Conservation (phyloP, 495 filamentous ascomycete genomes). For the Choiromyces venosus region DNA sequence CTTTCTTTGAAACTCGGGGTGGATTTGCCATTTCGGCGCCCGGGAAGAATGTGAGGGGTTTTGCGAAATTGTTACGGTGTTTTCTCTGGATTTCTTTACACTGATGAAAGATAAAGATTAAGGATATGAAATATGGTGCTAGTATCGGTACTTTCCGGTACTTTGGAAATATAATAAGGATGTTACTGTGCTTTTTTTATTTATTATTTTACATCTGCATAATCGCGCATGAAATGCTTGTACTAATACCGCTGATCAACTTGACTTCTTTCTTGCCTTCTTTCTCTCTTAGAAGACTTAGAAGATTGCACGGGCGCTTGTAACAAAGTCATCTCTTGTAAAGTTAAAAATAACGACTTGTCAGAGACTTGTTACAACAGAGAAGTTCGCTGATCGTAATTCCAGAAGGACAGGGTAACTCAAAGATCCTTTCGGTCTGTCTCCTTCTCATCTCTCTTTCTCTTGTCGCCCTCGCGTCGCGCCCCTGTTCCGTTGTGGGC, state of each 20-base stretch:
- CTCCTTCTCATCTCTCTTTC: not conserved
- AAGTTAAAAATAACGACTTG: not conserved
- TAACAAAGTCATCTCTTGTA: not conserved
- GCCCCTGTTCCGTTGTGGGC: not conserved
- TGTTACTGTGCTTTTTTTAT: no score
- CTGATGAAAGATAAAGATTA: not conserved
- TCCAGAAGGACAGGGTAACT: not conserved
- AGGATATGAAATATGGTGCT: not conserved
- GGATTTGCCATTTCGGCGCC: not conserved
- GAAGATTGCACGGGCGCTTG: not conserved
- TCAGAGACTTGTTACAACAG: not conserved
- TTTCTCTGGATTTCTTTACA: not conserved
- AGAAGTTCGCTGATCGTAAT: not conserved
- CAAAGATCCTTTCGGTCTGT: not conserved
- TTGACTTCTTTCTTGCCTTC: not conserved
- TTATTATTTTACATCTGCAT: not conserved
- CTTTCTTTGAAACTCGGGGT: not conserved
- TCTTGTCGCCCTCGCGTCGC: not conserved
- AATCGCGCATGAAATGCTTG: not conserved
- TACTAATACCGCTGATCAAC: not conserved
- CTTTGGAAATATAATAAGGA: no score
- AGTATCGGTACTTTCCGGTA: not conserved
- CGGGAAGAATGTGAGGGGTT: not conserved
- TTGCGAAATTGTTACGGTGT: not conserved
- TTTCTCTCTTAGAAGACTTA: not conserved